These are phyloP conservation scores for Senna siamea DNA, from an alignment of 306 rosid species.

Conservation along the genomic window DNA sequence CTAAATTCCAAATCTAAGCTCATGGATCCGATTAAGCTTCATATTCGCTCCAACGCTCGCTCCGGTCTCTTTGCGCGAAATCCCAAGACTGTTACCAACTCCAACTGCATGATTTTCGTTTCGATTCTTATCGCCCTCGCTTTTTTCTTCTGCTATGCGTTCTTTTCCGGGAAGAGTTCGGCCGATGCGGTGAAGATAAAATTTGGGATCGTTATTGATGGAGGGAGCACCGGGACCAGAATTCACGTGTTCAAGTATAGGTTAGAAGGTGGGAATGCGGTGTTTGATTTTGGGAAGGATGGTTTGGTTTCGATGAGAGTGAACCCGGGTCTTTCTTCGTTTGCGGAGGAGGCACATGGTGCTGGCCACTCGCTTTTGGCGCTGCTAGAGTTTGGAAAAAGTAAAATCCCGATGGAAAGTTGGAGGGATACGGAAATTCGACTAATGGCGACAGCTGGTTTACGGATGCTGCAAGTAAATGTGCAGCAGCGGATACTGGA, in stretches of 20 bases:
- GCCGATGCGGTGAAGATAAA: neutral
- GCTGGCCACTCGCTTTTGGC: slow-evolving; percentile 65
- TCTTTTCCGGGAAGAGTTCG: slow-evolving; percentile 32
- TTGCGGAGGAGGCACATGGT: slow-evolving; percentile 55
- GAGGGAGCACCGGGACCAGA: slow-evolving; percentile 91
- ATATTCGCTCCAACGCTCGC: slow-evolving; percentile 43
- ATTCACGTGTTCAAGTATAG: slow-evolving; percentile 69
- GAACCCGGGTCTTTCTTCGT: slow-evolving; percentile 83
- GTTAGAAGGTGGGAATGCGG: slow-evolving; percentile 34
- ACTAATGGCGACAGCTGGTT: slow-evolving; percentile 97
- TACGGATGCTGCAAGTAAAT: slow-evolving; percentile 59
- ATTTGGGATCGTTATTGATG: slow-evolving; percentile 69
- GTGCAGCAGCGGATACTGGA: slow-evolving; percentile 64
- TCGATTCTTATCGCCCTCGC: slow-evolving; percentile 37
- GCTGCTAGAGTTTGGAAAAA: slow-evolving; percentile 74
- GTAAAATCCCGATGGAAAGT: slow-evolving; percentile 60
- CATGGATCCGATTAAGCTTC: slow-evolving; percentile 69
- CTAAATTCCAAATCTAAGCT: slow-evolving; percentile 30
- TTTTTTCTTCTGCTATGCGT: slow-evolving; percentile 39
- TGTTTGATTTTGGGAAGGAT: slow-evolving; percentile 57
- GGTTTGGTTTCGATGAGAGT: slow-evolving; percentile 68
- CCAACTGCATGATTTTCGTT: slow-evolving; percentile 29
- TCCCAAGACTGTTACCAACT: slow-evolving; percentile 35
- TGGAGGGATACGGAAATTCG: slow-evolving; percentile 81
- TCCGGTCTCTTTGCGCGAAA: slow-evolving; percentile 57